Evolutionary conservation across 2,329 filamentous ascomycete species (phyloP).

Genomic region (Colletotrichum trifolii): DNA sequence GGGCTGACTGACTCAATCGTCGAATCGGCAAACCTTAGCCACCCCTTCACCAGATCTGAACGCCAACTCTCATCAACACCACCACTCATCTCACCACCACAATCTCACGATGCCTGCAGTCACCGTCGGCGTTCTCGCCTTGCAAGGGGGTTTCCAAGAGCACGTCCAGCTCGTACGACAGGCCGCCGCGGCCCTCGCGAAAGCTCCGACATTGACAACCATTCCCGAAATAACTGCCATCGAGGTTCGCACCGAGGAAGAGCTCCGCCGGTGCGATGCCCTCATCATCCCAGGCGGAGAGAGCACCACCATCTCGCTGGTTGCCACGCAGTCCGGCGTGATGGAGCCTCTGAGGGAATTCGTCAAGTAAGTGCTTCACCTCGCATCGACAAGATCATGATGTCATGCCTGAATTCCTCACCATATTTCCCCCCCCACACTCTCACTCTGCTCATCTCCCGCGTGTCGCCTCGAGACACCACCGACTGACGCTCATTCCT

Average conservation of each 20-base stretch:
- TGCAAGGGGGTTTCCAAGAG: conserved; percentile 94
- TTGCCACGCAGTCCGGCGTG: conserved; percentile 83
- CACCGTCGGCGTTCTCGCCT: conserved; percentile 73
- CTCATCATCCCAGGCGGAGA: conserved; percentile 94
- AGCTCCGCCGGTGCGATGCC: conserved; percentile 81
- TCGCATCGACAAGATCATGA: not conserved
- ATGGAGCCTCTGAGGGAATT: conserved; percentile 88
- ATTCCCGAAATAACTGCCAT: conserved; percentile 64
- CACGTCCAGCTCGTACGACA: conserved; percentile 81
- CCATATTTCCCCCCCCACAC: not conserved
- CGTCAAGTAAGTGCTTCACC: conserved; percentile 75
- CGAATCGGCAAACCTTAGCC: not conserved
- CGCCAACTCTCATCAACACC: not conserved
- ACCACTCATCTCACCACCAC: not conserved
- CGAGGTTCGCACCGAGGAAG: conserved; percentile 80
- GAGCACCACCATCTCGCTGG: conserved; percentile 91
- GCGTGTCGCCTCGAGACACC: not conserved
- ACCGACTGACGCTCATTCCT: conserved; percentile 10
- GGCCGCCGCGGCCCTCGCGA: conserved; percentile 66
- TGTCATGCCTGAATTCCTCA: conserved; percentile 27
- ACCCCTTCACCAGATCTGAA: not conserved
- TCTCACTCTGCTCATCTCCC: not conserved
- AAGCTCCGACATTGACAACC: conserved; percentile 36
- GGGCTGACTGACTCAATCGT: conserved; percentile 25
- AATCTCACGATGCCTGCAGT: conserved; percentile 40